Conservation (phyloP, 768 basidiomycete genomes). For the Phaeotremella skinneri region DNA sequence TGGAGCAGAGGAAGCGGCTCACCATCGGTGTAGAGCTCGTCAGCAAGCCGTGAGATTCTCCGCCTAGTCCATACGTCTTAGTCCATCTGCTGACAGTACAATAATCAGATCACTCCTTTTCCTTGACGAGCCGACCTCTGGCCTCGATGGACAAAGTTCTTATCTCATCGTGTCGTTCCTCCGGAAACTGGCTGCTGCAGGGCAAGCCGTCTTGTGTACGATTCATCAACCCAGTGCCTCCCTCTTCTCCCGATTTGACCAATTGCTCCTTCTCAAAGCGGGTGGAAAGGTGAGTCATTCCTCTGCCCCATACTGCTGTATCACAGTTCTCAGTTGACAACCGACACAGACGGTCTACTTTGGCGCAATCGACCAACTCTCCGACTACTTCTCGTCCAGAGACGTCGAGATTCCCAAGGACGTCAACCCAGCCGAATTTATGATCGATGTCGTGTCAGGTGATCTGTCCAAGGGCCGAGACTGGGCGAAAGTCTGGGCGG, state of each 20-base stretch:
- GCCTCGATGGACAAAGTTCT: constrained; percentile 72
- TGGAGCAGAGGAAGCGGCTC: constrained; percentile 46
- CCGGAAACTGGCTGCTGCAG: constrained; percentile 68
- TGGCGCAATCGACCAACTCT: constrained; percentile 61
- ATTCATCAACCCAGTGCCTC: constrained; percentile 60
- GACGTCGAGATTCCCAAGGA: constrained; percentile 63
- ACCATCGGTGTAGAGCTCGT: constrained; percentile 49
- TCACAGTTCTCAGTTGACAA: background rate
- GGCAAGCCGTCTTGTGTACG: constrained; percentile 84
- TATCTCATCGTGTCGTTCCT: constrained; percentile 71
- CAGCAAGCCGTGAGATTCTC: constrained; percentile 37
- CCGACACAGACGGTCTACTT: constrained; percentile 61
- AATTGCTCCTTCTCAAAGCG: constrained; percentile 66
- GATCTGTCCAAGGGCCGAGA: constrained; percentile 66
- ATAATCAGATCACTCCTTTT: constrained; percentile 43
- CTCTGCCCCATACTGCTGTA: background rate
- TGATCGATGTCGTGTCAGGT: constrained; percentile 63
- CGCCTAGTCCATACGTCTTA: constrained; percentile 18
- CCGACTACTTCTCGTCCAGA: constrained; percentile 68
- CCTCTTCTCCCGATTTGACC: constrained; percentile 74
- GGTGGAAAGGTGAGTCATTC: constrained; percentile 60
- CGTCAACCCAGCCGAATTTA: constrained; percentile 72
- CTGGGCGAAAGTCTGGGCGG: constrained; percentile 78
- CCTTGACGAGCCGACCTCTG: constrained; percentile 54
- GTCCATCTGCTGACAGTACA: background rate